Evolutionary conservation across 257 asterid species (phyloP), one percentile per base, ranked within the genome.

Genomic region (Eucommia ulmoides): DNA sequence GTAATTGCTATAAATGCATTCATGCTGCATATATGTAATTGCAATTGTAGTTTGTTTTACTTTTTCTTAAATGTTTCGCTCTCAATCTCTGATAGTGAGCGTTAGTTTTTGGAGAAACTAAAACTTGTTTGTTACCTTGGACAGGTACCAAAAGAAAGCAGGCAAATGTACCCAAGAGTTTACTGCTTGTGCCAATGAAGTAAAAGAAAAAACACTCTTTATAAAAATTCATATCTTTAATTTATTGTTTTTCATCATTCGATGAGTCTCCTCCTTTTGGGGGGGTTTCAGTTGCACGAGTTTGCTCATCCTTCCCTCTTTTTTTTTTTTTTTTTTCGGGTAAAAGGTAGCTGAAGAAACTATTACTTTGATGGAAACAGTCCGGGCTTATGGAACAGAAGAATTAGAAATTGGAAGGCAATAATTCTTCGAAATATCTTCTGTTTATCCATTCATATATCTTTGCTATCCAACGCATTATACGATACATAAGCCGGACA

Each of bases 301-400:
- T 41, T 20, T 4, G 6, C 8, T 26, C 6, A 4, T 26, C 38
- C 12, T 12, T 4, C 12, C 38, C 6, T 26, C 38, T 46, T 42
- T 48, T 52, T 50, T 57, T 74, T 38, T 56, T 33, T 22, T 52
- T 33, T n/a, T 58, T 23, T 70, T n/a, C n/a, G n/a, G n/a, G n/a
- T n/a, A n/a, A n/a, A n/a, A 89, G 98, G 98, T 85, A 50, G 88
- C 98, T 38, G 93, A 89, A 73, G 98, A 86, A 67, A 78, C 98
- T 45, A 67, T 89, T 49, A 85, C 96, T 58, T 74, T 89, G 81
- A 89, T 89, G 70, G 80, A 96, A 72, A 84, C 96, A 65, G 91
- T 89, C 56, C 75, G 94, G 53, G 94, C 77, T 11, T 89, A 85
- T 65, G 98, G 98, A 49, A 85, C 98, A 17, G 96, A 89, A 76